Evolutionary conservation across 805 yeast genomes (phyloP).

Genomic region (Ogataea dorogensis): DNA sequence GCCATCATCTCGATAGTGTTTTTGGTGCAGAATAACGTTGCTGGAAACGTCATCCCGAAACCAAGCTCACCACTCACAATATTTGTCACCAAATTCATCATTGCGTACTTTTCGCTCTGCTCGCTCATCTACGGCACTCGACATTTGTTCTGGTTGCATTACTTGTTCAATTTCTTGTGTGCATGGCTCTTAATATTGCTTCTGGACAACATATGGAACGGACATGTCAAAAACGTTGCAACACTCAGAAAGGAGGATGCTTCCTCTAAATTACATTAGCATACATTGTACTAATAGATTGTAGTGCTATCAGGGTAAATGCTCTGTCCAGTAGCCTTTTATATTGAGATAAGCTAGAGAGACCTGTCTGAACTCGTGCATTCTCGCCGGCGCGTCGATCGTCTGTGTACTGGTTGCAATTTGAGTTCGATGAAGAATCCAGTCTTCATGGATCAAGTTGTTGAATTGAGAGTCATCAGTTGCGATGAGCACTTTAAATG

Average conservation of each 20-base stretch:
- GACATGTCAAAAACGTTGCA: constrained; percentile 14
- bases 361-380: constrained; percentile 25
- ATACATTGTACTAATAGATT: constrained; percentile 9
- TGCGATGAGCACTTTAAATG: constrained; percentile 27
- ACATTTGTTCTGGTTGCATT: constrained; percentile 83
- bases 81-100: constrained; percentile 36
- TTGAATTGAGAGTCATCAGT: constrained; percentile 19
- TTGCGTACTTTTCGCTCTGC: constrained; percentile 57
- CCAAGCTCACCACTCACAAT: constrained; percentile 27
- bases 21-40: constrained; percentile 52
- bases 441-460: constrained; percentile 19
- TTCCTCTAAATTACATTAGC: constrained; percentile 22
- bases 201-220: constrained; percentile 28
- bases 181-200: constrained; percentile 43
- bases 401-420: constrained; percentile 8
- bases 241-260: constrained; percentile 20
- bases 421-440: constrained; percentile 25
- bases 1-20: constrained; percentile 73
- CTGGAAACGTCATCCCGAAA: constrained; percentile 47
- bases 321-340: constrained; percentile 26
- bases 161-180: constrained; percentile 63
- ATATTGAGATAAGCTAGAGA: constrained; percentile 27
- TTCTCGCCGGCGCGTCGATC: constrained; percentile 15
- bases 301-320: constrained; percentile 8
- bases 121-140: constrained; percentile 72